phyloP scores from a whole-genome alignment of 257 asterid species.

The Plectranthus barbatus region DNA sequence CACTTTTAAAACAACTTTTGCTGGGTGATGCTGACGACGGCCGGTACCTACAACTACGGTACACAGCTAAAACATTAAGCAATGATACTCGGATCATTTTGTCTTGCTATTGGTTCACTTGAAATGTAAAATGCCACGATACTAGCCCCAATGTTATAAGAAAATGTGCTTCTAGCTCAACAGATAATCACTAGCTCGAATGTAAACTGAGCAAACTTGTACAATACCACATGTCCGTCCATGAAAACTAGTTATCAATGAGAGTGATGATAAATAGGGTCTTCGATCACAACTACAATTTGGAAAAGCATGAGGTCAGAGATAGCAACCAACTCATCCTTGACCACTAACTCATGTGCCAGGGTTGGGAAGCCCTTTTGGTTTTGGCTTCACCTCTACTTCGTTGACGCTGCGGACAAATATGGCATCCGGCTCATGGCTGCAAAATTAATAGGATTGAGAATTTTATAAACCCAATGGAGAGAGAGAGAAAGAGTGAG shows the following conservation, averaged over 20 bases:
- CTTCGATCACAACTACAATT: background rate
- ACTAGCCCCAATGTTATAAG: background rate
- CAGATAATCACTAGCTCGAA: no score
- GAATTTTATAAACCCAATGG: background rate
- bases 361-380: slow-evolving; percentile 58
- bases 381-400: slow-evolving; percentile 95
- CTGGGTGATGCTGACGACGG: background rate
- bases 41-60: background rate
- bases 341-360: slow-evolving; percentile 42
- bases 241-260: slow-evolving; percentile 10
- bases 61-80: background rate
- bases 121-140: background rate
- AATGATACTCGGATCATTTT: no score
- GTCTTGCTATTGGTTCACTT: no score
- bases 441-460: slow-evolving; percentile 21
- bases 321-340: background rate
- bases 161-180: background rate
- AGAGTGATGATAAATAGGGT: slow-evolving; percentile 11
- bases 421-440: slow-evolving; percentile 87
- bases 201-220: no score
- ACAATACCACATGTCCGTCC: no score
- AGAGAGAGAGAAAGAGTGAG: background rate
- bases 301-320: background rate
- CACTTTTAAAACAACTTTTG: no score
- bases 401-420: slow-evolving; percentile 78